phyloP scores from a whole-genome alignment of 2,329 filamentous ascomycete genomes.

The Hypoxylon sp. region DNA sequence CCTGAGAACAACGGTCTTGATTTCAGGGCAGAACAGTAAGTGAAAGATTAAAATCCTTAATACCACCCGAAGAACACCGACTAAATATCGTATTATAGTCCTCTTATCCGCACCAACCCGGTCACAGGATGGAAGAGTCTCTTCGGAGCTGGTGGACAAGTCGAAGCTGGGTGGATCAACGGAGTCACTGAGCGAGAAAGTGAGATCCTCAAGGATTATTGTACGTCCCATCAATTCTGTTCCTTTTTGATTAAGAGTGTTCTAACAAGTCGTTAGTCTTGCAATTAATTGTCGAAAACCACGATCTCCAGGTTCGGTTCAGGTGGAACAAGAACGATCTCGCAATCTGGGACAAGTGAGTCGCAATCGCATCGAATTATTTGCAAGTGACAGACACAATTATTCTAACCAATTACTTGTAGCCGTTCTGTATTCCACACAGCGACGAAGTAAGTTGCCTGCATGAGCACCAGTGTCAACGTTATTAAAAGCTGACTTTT shows the following conservation, averaged over 20 bases:
- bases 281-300: constrained; percentile 61
- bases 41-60: not conserved
- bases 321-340: constrained; percentile 62
- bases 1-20: constrained; percentile 65
- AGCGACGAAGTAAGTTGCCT: constrained; percentile 54
- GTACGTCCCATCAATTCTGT: constrained; percentile 52
- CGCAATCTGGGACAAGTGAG: constrained; percentile 72
- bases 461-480: constrained; percentile 59
- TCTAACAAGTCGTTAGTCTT: constrained; percentile 46
- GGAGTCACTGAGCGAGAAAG: constrained; percentile 63
- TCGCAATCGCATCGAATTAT: not conserved
- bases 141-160: constrained; percentile 45
- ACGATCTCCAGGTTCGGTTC: constrained; percentile 65
- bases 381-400: too few relatives aligned
- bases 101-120: constrained; percentile 67
- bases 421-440: constrained; percentile 55
- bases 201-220: constrained; percentile 58
- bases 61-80: not conserved
- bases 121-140: constrained; percentile 67
- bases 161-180: constrained; percentile 63
- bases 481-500: constrained; percentile 9
- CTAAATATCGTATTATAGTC: constrained; percentile 41
- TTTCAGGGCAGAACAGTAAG: constrained; percentile 56
- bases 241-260: constrained; percentile 37
- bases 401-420: constrained; percentile 31